phyloP scores from a whole-genome alignment of 1,284 basidiomycete species.

The Ganoderma meredithae region DNA sequence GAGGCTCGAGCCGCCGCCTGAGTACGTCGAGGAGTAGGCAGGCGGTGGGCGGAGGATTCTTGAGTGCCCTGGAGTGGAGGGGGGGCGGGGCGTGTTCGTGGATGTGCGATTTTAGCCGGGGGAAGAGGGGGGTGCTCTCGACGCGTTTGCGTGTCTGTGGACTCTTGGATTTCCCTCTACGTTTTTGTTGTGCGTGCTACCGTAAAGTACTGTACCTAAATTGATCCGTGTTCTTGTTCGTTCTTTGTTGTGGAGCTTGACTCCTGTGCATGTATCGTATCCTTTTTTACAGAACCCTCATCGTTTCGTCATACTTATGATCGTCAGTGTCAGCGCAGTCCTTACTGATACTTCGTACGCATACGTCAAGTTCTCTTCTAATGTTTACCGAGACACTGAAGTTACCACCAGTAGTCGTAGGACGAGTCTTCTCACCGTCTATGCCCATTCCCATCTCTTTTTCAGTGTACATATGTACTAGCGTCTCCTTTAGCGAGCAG shows the following conservation, averaged over 20 bases:
- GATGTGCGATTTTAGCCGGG: not conserved
- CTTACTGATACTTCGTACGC: not conserved
- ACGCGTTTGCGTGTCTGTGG: not conserved
- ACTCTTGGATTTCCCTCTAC: not conserved
- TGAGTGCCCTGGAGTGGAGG: not conserved
- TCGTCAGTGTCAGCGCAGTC: not conserved
- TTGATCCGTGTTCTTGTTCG: not conserved
- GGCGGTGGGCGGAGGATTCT: not conserved
- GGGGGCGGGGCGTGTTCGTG: not conserved
- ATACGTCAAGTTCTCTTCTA: not conserved
- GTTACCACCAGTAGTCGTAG: too few relatives aligned
- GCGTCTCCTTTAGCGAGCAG: too few relatives aligned
- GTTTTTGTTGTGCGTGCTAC: not conserved
- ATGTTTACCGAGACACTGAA: too few relatives aligned
- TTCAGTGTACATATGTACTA: too few relatives aligned
- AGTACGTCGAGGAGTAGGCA: slow-evolving; percentile 21
- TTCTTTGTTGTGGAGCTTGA: not conserved
- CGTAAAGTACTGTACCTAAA: slow-evolving; percentile 3
- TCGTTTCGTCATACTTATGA: not conserved
- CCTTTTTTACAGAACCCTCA: not conserved
- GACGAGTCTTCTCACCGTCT: too few relatives aligned
- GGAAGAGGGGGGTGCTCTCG: not conserved
- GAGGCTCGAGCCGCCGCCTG: slow-evolving; percentile 36
- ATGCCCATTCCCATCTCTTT: not conserved
- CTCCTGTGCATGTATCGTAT: not conserved